Percentiles rank a stretch among this genome's conserved stretches.
Conservation (phyloP, 192 early-diverging fungal genomes). For the Mortierella antarctica region DNA sequence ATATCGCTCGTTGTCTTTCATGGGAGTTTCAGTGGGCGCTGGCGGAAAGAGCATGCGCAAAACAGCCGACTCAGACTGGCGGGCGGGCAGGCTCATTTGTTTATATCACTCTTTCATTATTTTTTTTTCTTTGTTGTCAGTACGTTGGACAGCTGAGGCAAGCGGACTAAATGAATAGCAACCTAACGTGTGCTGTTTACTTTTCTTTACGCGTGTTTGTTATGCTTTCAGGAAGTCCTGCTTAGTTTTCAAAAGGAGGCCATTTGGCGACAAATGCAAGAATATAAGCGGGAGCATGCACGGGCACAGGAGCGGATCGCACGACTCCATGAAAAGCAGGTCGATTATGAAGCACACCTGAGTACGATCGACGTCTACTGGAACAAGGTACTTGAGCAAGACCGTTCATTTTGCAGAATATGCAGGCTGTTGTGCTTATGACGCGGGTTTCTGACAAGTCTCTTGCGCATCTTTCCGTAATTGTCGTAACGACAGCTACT, state of each 20-base stretch:
- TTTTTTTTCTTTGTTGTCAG: constrained; percentile 8
- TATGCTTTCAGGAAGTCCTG: constrained; percentile 25
- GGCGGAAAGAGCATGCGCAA: too few relatives aligned
- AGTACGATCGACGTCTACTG: constrained; percentile 62
- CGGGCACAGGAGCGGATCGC: constrained; percentile 56
- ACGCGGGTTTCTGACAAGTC: too few relatives aligned
- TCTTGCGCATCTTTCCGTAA: background rate
- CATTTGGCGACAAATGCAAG: constrained; percentile 77
- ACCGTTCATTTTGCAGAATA: too few relatives aligned
- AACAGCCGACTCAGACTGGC: too few relatives aligned
- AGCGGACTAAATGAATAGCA: background rate
- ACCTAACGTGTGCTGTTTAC: background rate
- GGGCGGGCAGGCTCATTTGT: constrained; percentile 6
- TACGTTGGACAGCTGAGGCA: background rate
- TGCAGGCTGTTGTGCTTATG: too few relatives aligned
- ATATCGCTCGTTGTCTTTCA: too few relatives aligned
- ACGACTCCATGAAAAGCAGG: constrained; percentile 61
- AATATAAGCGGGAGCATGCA: constrained; percentile 69
- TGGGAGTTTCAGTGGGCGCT: too few relatives aligned
- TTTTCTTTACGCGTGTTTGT: background rate
- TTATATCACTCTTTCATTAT: background rate
- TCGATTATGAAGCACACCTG: constrained; percentile 60
- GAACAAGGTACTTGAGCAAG: constrained; percentile 54
- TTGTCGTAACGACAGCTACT: constrained; percentile 10
- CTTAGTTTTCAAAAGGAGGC: constrained; percentile 72